Evolutionary conservation across 192 early-diverging fungal species (phyloP).

Genomic region (Dissophora ornata): DNA sequence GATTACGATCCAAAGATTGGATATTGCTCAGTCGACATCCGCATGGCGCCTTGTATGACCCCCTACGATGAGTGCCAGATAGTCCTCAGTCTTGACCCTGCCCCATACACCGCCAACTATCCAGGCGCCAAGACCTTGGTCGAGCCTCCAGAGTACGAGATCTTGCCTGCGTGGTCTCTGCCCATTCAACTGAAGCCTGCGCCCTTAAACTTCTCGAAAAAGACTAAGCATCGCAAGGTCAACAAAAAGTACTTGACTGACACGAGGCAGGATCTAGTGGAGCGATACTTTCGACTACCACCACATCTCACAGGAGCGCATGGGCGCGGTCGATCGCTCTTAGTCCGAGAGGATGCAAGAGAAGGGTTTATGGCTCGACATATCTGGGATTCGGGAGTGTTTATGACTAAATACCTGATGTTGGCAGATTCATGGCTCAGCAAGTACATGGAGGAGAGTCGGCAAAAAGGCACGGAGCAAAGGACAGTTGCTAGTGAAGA

Average conservation of each 20-base stretch:
- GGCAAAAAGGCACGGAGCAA: neutral
- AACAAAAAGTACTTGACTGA: conserved; percentile 50
- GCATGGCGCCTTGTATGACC: conserved; percentile 51
- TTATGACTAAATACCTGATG: conserved; percentile 52
- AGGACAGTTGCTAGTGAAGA: neutral
- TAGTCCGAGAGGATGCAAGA: conserved; percentile 46
- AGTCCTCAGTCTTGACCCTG: conserved; percentile 38
- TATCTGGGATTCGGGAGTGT: conserved; percentile 55
- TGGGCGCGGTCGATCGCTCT: conserved; percentile 28
- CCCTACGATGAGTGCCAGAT: conserved; percentile 43
- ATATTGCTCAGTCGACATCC: conserved; percentile 48
- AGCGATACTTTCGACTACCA: conserved; percentile 45
- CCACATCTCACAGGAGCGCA: conserved; percentile 27
- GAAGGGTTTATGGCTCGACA: conserved; percentile 53
- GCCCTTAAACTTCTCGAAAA: conserved; percentile 45
- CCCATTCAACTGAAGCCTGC: conserved; percentile 44
- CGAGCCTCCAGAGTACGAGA: conserved; percentile 48
- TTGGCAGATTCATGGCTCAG: conserved; percentile 42
- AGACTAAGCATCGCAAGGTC: conserved; percentile 48
- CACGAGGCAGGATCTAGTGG: conserved; percentile 47
- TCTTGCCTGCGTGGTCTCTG: conserved; percentile 47
- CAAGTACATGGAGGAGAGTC: conserved; percentile 37
- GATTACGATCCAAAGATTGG: conserved; percentile 53
- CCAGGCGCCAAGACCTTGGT: conserved; percentile 20
- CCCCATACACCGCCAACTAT: conserved; percentile 19